Base-by-base conservation (phyloP, 768 basidiomycete genomes). In the Guyanaporus albipodus region DNA sequence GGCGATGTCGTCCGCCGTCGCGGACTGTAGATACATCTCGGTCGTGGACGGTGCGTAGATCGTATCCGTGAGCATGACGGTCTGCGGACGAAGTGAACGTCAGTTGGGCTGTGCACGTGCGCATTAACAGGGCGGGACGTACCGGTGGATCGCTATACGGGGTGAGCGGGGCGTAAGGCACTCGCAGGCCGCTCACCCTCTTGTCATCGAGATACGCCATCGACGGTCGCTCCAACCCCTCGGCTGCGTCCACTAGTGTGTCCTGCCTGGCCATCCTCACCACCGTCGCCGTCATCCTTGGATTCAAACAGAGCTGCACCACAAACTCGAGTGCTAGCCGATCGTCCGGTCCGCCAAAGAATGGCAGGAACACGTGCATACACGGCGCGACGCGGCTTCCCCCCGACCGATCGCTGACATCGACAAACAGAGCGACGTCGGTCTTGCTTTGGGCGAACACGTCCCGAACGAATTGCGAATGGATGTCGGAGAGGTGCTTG, bases 261-360 rank as follows among this genome's bases (percentile, higher is more conserved):
- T 77, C 80, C 40, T 59, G 63, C 66, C 80, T 85, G 28, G 61
- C 63, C 48, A 95, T 68, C 55, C 82, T 74, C 42, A 92, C 63
- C 3, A 94, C 80, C 1, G 87, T 91, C 10, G 91, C 95, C 8
- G 70, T 77, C 11, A 88, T 75, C 45, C 69, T 71, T 11, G 77
- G 71, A 53, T 84, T 85, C 48, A 76, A 70, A 63, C 89, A 94
- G 23, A 96, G 70, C 66, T 94, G 93, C 12, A 86, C 77, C 19
- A 89, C 85, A 55, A 97, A 82, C 24, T 87, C 81, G 28, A 98
- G 69, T 0, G 91, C 90, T 15, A 92, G 73, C 3, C 95, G 76
- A 61, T 96, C 94, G 63, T 98, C 95, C 0, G 91, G 87, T 0
- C 95, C 95, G 19, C 95, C 95, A 62, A 91, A 88, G 77, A 97